A percentile compares a stretch with the other conserved stretches of the same genome.
Evolutionary conservation across 2,329 filamentous ascomycete species (phyloP).

Genomic region (Xylaria polymorpha): DNA sequence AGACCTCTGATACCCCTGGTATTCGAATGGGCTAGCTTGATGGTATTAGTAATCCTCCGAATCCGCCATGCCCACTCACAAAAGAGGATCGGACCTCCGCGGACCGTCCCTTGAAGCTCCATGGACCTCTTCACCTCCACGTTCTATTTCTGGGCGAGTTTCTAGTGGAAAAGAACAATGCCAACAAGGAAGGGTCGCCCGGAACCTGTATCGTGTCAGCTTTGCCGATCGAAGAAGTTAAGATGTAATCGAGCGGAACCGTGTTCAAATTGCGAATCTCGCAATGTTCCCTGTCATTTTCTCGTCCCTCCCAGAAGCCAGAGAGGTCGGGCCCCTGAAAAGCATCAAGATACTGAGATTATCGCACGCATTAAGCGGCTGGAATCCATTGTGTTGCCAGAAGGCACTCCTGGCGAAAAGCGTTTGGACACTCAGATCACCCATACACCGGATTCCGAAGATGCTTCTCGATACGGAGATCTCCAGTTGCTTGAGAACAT

Average conservation of each 20-base stretch:
- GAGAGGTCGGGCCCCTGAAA: background rate
- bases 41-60: constrained; percentile 2
- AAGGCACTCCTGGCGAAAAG: background rate
- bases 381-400: background rate
- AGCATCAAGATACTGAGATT: background rate
- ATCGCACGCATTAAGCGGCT: background rate
- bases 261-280: constrained; percentile 41
- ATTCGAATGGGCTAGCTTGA: background rate
- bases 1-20: background rate
- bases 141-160: background rate
- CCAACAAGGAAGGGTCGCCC: constrained; percentile 30
- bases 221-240: constrained; percentile 41
- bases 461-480: background rate
- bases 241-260: constrained; percentile 40
- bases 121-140: background rate
- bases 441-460: background rate
- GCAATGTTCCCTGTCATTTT: constrained; percentile 37
- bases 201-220: constrained; percentile 41
- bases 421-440: background rate
- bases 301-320: constrained; percentile 28
- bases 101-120: background rate
- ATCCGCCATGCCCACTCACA: background rate
- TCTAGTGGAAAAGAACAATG: background rate
- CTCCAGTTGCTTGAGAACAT: background rate
- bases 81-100: constrained; percentile 6